Base-by-base conservation (phyloP, 2,329 filamentous ascomycete genomes). In the Onygenales sp. region DNA sequence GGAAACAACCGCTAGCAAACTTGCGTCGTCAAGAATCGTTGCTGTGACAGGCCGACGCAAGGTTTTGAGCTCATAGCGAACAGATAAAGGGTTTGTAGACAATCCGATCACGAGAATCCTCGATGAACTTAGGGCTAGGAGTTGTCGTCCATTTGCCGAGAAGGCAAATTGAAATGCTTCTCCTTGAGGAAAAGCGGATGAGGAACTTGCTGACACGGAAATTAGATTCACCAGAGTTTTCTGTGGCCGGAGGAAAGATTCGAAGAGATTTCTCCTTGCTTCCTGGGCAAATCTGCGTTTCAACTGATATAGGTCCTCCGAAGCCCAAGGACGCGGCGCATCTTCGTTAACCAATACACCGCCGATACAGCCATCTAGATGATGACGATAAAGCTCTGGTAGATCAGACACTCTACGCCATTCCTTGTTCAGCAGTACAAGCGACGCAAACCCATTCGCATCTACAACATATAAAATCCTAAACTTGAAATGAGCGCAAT, bases 151-250 rank as follows among this genome's bases (percentile, higher is more conserved):
- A 52, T 79, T 82, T 5, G 87, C 83, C 2, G 89, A 94, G 55
- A 88, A 82, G 57, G 81, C 83, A 67, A 94, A 95, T 52, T 88
- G 86, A 72, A 95, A 88, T 45, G 88, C 88, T 67, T 95, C 89
- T 34, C 88, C 87, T 36, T 86, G 86, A 1, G 88, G 89, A 57
- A 85, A 86, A 2, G 80, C 80, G 21, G 88, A 88, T 1, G 87
- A 89, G 0, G 88, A 91, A 65, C 87, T 92, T 60, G 88, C 88
- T 5, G 87, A 90, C 49, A 85, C 88, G 39, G 88, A 93, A 10
- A 94, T 83, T 50, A 95, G 76, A 64, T 86, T 91, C 62, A 95
- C 80, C 44, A 87, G 75, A 5, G 85, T 91, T 62, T 80, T 77
- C 55, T 71, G 78, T 3, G 88, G 87, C 14, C 85, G 80, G 50